Base-by-base conservation (phyloP, 2,329 filamentous ascomycete genomes). In the Fusarium albidum region DNA sequence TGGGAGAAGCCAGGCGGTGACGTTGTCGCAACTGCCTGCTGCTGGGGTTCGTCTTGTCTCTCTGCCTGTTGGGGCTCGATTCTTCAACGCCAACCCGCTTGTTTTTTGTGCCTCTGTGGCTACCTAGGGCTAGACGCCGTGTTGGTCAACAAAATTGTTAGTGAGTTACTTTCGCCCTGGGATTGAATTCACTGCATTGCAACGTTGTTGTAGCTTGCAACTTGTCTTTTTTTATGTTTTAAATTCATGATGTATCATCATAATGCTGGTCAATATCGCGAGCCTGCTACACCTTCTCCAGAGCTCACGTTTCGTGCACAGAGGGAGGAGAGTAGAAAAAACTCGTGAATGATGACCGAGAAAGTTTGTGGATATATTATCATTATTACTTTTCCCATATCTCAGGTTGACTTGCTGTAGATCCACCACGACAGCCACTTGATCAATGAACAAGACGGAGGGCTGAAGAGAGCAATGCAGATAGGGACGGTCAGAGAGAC, bases 91-190 rank as follows among this genome's bases (percentile, higher is more conserved):
- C 33, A 14, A 21, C 21, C 32, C 32, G 27, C 39, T 55, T 46
- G 15, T 52, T 50, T 33, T 59, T 64, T 59, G n/a, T 47, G 29
- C 37, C 44, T 56, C 54, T 59, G 64, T 59, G 54, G 59, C 57
- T 65, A n/a, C n/a, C n/a, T n/a, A 45, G 49, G 53, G 45, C 50
- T n/a, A 47, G 32, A 57, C 32, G 25, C 39, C 37, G 34, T 26
- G 48, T 18, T 52, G 49, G 33, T 18, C 39, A 38, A 21, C 35
- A 45, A 26, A 33, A 28, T 29, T 49, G 50, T 50, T 52, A 50
- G 27, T 26, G 28, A 48, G 35, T 41, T 44, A 38, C 14, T 45
- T 42, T 52, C 14, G 41, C 42, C 41, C 21, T 14, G 38, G 32
- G 26, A 37, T 31, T 32, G 43, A 25, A 50, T 55, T 55, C 27